Evolutionary conservation across 1,284 basidiomycete species (phyloP).

Genomic region (Leccinum solheimii): DNA sequence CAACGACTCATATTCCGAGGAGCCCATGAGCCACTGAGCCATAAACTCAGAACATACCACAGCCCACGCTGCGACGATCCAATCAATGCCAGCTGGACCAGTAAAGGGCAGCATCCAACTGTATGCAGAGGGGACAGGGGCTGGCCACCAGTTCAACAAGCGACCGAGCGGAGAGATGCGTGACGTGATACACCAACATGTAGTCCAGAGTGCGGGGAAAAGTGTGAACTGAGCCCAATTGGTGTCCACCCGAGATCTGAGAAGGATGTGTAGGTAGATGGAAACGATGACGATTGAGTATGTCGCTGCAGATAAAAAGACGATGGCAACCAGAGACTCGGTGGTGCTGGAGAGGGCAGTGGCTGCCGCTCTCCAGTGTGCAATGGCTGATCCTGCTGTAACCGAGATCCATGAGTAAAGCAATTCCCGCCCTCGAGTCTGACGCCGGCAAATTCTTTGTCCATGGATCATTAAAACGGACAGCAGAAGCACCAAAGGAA

Average conservation of each 20-base stretch:
- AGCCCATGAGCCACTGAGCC: slow-evolving; percentile 55
- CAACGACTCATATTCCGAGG: slow-evolving; percentile 17
- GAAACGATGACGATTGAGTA: slow-evolving; percentile 37
- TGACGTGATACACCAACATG: slow-evolving; percentile 53
- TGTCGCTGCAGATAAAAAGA: slow-evolving; percentile 44
- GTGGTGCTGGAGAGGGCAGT: slow-evolving; percentile 56
- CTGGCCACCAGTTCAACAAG: slow-evolving; percentile 61
- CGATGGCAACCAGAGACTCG: slow-evolving; percentile 48
- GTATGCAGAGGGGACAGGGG: slow-evolving; percentile 56
- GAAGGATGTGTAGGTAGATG: slow-evolving; percentile 42
- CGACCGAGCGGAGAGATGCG: slow-evolving; percentile 64
- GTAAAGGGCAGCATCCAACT: slow-evolving; percentile 57
- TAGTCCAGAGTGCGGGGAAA: slow-evolving; percentile 72
- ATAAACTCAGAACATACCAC: slow-evolving; percentile 57
- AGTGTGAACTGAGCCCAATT: slow-evolving; percentile 48
- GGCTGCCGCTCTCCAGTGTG: slow-evolving; percentile 49
- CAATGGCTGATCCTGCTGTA: slow-evolving; percentile 46
- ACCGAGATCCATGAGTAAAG: slow-evolving; percentile 44
- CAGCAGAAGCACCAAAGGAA: slow-evolving; percentile 51
- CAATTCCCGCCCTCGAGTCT: slow-evolving; percentile 34
- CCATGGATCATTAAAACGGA: slow-evolving; percentile 52
- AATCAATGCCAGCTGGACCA: slow-evolving; percentile 65
- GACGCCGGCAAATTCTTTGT: slow-evolving; percentile 42
- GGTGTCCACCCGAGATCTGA: slow-evolving; percentile 32
- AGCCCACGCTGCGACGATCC: slow-evolving; percentile 70